These are phyloP conservation scores for Asterionellopsis glacialis DNA, from an alignment of 108 stramenopile genomes.

Conservation along the genomic window DNA sequence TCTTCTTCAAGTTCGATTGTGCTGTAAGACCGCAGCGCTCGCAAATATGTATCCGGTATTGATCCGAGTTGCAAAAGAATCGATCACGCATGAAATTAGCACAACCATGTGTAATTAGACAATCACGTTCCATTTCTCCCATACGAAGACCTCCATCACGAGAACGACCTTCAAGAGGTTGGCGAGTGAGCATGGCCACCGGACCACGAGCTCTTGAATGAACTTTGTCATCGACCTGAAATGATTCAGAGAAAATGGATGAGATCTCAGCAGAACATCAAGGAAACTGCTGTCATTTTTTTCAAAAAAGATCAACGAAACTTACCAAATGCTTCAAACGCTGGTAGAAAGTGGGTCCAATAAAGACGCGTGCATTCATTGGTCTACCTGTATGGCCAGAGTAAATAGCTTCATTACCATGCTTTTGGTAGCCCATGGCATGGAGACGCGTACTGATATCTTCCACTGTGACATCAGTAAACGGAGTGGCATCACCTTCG, in stretches of 20 bases:
- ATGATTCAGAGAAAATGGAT: too few relatives aligned
- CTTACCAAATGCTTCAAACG: conserved; percentile 98
- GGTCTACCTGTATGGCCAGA: conserved; percentile 97
- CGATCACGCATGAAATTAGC: conserved; percentile 98
- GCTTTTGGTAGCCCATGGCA: conserved; percentile 93
- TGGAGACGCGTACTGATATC: conserved; percentile 89
- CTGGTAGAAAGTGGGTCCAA: conserved; percentile 99
- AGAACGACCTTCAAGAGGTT: conserved; percentile 98
- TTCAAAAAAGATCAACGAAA: too few relatives aligned
- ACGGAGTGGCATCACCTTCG: conserved; percentile 98
- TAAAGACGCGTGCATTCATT: conserved; percentile 93
- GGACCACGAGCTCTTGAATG: conserved; percentile 98
- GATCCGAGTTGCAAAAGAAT: conserved; percentile 96
- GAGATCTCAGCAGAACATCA: too few relatives aligned
- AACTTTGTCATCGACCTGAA: conserved; percentile 90
- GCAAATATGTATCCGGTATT: conserved; percentile 96
- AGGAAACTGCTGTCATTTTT: too few relatives aligned
- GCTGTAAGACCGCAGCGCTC: conserved; percentile 96
- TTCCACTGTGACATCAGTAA: conserved; percentile 84
- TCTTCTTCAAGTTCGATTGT: conserved; percentile 93
- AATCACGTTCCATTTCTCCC: conserved; percentile 99
- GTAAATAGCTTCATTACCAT: conserved; percentile 98
- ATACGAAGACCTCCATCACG: conserved; percentile 98
- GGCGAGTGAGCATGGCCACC: conserved; percentile 96
- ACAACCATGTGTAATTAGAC: conserved; percentile 98